phyloP scores from a whole-genome alignment of 352 stramenopile genomes.

The Globisporangium paddicum region DNA sequence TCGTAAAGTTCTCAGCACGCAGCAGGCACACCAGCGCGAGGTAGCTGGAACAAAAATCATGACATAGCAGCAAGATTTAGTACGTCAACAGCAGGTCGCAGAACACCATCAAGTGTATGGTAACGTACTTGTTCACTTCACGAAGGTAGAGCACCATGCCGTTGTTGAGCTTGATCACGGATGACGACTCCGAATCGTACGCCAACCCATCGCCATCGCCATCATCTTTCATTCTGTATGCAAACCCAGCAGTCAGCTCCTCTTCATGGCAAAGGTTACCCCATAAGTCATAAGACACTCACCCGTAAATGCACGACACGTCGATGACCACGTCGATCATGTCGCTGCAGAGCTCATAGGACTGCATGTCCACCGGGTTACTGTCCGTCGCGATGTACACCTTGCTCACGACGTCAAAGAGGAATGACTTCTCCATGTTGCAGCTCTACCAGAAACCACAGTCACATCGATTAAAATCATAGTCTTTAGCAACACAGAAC shows the following conservation, averaged over 20 bases:
- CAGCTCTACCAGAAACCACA: conserved; percentile 79
- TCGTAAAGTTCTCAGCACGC: conserved; percentile 95
- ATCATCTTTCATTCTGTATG: conserved; percentile 81
- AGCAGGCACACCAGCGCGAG: conserved; percentile 98
- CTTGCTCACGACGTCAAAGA: conserved; percentile 99
- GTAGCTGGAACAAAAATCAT: conserved; percentile 51
- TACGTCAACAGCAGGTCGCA: neutral
- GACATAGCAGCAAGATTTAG: conserved; percentile 1
- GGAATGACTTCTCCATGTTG: conserved; percentile 98
- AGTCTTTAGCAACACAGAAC: no score
- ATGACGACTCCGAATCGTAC: conserved; percentile 96
- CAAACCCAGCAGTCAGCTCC: neutral
- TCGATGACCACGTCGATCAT: conserved; percentile 99
- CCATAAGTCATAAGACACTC: conserved; percentile 13
- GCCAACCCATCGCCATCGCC: conserved; percentile 89
- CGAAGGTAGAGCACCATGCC: conserved; percentile 95
- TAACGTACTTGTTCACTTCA: conserved; percentile 88
- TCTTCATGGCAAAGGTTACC: no score
- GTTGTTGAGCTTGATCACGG: conserved; percentile 97
- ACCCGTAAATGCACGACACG: conserved; percentile 98
- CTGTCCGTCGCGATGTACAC: conserved; percentile 98
- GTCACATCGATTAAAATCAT: neutral
- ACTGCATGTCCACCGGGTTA: conserved; percentile 97
- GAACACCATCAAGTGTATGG: neutral
- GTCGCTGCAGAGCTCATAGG: conserved; percentile 97